Evolutionary conservation across 2,329 filamentous ascomycete species (phyloP), one percentile per base, ranked within the genome.

Genomic region (Botrytis medusae): DNA sequence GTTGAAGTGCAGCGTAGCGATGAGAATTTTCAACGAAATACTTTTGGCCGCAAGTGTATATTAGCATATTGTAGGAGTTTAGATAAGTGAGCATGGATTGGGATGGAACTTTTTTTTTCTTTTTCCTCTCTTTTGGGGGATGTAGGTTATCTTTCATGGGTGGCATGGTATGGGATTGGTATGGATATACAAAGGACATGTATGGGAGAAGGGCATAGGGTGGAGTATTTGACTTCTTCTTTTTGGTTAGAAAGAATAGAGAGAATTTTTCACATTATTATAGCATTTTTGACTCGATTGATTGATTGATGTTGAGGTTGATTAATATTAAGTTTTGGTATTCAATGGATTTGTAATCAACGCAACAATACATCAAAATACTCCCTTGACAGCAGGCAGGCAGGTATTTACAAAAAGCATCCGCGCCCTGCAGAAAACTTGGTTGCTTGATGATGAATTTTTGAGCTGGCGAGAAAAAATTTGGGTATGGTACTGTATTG

Each of bases 1-100:
- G 65, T 40, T 67, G 46, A 34, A 20, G 34, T 32, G 25, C 32
- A 25, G 48, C 34, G 65, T 40, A 29, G 34, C 48, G 65, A 42
- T 18, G 48, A 68, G 48, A 57, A 18, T 68, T 68, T 40, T 63
- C 22, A 20, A 34, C 25, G 9, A 68, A 68, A 68, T 68, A 68
- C 46, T 34, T 54, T 54, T 68, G 25, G 29, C 4, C 12, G 64
- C 46, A 46, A 68, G 46, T 68, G 48, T 68, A 68, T 29, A 68
- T 68, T 68, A 68, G 65, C 65, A 68, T 68, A 32, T 68, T 63
- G 57, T 69, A 51, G 73, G 71, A 73, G 73, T 75, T 72, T 67
- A 57, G 71, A 64, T 71, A 57, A 57, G 62, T 67, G 40, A 44
- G 69, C 34, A 70, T 60, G 48, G 46, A 32, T 29, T 25, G 62